Percentiles rank a stretch among this genome's conserved stretches.
phyloP scores from a whole-genome alignment of 1,139 yeast genomes.

The Saccharomyces hybrid region DNA sequence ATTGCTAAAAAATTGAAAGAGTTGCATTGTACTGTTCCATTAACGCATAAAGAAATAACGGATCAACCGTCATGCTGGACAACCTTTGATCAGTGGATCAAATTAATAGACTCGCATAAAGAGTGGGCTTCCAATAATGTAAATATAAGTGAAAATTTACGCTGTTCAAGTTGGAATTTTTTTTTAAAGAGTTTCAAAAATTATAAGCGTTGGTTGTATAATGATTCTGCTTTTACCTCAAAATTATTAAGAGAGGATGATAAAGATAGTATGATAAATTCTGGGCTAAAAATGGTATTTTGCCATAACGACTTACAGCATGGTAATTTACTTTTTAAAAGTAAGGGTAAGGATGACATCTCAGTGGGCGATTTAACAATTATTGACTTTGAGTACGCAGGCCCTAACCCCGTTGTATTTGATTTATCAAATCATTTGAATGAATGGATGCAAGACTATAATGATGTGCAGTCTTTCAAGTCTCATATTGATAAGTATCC shows the following conservation, averaged over 20 bases:
- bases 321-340: slow-evolving; percentile 63
- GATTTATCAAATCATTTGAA: slow-evolving; percentile 84
- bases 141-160: slow-evolving; percentile 37
- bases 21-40: slow-evolving; percentile 66
- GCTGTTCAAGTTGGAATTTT: slow-evolving; percentile 42
- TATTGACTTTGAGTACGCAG: slow-evolving; percentile 92
- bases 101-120: slow-evolving; percentile 40
- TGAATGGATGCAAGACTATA: slow-evolving; percentile 96
- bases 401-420: slow-evolving; percentile 77
- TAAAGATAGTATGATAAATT: slow-evolving; percentile 38
- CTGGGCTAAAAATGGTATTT: slow-evolving; percentile 42
- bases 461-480: slow-evolving; percentile 43
- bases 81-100: slow-evolving; percentile 64
- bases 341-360: slow-evolving; percentile 32
- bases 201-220: slow-evolving; percentile 58
- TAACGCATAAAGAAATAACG: slow-evolving; percentile 43
- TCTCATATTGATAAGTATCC: slow-evolving; percentile 65
- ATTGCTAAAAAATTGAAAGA: slow-evolving; percentile 94
- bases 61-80: slow-evolving; percentile 65
- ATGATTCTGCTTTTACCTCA: slow-evolving; percentile 1
- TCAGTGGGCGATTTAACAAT: slow-evolving; percentile 70
- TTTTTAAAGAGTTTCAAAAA: slow-evolving; percentile 42
- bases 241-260: not conserved
- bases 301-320: slow-evolving; percentile 96
- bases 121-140: slow-evolving; percentile 28